phyloP scores from a whole-genome alignment of 768 basidiomycete species.

The Harrya chromipes region DNA sequence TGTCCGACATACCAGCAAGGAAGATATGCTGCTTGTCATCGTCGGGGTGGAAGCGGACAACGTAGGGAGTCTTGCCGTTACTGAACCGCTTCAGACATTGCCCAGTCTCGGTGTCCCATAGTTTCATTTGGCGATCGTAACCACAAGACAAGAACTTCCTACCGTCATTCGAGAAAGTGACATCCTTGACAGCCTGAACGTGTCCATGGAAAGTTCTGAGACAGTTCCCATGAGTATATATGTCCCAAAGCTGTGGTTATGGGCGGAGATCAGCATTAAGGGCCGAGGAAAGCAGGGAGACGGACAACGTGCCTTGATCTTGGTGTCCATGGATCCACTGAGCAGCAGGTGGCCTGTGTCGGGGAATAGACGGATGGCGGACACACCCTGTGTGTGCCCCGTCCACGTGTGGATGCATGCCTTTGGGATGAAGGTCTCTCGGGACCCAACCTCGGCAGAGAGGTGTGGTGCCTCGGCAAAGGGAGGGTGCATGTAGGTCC shows the following conservation, averaged over 20 bases:
- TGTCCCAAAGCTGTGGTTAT: conserved; percentile 84
- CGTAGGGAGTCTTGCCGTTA: conserved; percentile 97
- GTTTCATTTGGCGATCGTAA: conserved; percentile 96
- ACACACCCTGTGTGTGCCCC: conserved; percentile 94
- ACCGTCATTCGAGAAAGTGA: conserved; percentile 94
- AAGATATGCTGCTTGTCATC: conserved; percentile 95
- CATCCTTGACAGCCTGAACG: conserved; percentile 93
- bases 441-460: conserved; percentile 71
- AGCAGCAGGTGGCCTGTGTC: conserved; percentile 89
- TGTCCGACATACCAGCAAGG: conserved; percentile 98
- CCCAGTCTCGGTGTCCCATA: conserved; percentile 99
- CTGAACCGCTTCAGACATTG: conserved; percentile 96
- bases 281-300: neutral
- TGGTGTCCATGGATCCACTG: conserved; percentile 96
- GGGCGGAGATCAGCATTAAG: conserved; percentile 1
- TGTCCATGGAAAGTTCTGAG: conserved; percentile 97
- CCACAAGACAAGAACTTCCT: conserved; percentile 85
- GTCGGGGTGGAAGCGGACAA: conserved; percentile 93
- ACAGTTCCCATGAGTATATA: conserved; percentile 96
- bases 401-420: conserved; percentile 97
- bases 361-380: conserved; percentile 91
- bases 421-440: conserved; percentile 95
- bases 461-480: conserved; percentile 85
- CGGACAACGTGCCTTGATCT: conserved; percentile 73
- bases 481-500: conserved; percentile 97